phyloP scores from a whole-genome alignment of 805 yeast genomes.

The Candida caryicola region DNA sequence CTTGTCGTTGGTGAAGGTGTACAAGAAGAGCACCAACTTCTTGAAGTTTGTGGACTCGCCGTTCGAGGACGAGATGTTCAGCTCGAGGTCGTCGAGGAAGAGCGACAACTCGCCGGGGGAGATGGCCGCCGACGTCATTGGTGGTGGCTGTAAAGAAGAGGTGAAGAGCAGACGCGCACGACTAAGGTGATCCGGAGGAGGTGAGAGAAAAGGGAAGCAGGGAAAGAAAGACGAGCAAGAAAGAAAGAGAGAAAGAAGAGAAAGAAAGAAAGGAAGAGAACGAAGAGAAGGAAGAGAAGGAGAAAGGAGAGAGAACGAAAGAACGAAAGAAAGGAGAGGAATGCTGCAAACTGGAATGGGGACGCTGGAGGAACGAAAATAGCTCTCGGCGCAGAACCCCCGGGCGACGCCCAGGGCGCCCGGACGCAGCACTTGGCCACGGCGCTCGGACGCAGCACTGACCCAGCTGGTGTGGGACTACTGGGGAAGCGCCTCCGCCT shows the following conservation, averaged over 20 bases:
- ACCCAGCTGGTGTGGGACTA: too few relatives aligned
- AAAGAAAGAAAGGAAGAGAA: too few relatives aligned
- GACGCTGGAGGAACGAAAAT: too few relatives aligned
- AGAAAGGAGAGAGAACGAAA: too few relatives aligned
- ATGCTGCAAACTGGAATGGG: too few relatives aligned
- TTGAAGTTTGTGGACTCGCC: conserved; percentile 36
- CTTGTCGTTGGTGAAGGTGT: conserved; percentile 29
- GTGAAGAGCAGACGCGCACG: conserved; percentile 2
- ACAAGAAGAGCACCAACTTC: conserved; percentile 30
- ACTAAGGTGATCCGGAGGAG: neutral
- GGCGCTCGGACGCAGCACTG: too few relatives aligned
- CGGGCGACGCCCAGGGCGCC: too few relatives aligned
- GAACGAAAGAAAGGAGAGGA: too few relatives aligned
- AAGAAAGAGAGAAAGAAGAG: neutral
- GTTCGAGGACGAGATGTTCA: conserved; percentile 22
- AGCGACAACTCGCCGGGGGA: conserved; percentile 25
- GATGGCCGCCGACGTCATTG: conserved; percentile 10
- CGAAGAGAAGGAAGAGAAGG: too few relatives aligned
- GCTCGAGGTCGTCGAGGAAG: conserved; percentile 35
- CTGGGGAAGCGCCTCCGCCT: too few relatives aligned
- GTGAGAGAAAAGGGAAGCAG: neutral
- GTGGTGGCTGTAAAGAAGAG: conserved; percentile 1
- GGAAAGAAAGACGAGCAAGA: neutral
- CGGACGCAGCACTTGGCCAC: too few relatives aligned
- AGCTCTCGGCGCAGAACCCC: too few relatives aligned